Base-by-base conservation (phyloP, 768 basidiomycete genomes). In the Xerocomus brunneocitrinus region DNA sequence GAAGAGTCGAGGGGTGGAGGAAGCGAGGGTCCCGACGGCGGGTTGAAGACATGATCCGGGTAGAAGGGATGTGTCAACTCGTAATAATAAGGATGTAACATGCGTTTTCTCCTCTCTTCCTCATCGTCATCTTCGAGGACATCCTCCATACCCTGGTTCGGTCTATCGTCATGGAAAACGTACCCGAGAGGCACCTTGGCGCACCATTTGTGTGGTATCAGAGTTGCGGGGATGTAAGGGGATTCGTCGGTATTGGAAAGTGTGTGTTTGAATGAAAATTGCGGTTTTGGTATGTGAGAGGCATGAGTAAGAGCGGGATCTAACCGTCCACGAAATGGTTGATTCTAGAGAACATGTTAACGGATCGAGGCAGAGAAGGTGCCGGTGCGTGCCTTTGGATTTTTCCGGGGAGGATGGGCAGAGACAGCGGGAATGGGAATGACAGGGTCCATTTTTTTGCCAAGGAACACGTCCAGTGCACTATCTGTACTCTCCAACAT, bases 401-500 rank as follows among this genome's bases (percentile, higher is more conserved):
- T 71, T 8, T 40, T 58, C 42, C 52, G 56, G n/a, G 24, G 52
- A 36, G 44, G 39, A 35, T 59, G 50, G 19, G 54, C 30, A n/a
- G 59, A 53, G 25, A 43, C 60, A 24, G 76, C 73, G 46, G 86
- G 81, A 39, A 89, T 70, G 12, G 75, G 73, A 46, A 89, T 85
- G 2, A 78, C 82, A 36, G 85, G 80, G 0, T 80, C 74, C 68
- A 87, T 92, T 49, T 76, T 82, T 56, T 79, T 74, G 5, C 92
- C 92, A 36, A 83, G 74, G 58, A 80, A 80, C 58, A 88, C 82
- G 62, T 98, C 95, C 35, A 99, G 70, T 58, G 82, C 83, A 8
- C 83, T 85, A 65, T 98, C 94, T 4, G 91, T 89, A 49, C 83
- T 78, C 70, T 98, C 97, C 54, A 97, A 69, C 49, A 98, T 67